Conservation (phyloP, 495 filamentous ascomycete genomes). For the Xanthoparmelia taractica region DNA sequence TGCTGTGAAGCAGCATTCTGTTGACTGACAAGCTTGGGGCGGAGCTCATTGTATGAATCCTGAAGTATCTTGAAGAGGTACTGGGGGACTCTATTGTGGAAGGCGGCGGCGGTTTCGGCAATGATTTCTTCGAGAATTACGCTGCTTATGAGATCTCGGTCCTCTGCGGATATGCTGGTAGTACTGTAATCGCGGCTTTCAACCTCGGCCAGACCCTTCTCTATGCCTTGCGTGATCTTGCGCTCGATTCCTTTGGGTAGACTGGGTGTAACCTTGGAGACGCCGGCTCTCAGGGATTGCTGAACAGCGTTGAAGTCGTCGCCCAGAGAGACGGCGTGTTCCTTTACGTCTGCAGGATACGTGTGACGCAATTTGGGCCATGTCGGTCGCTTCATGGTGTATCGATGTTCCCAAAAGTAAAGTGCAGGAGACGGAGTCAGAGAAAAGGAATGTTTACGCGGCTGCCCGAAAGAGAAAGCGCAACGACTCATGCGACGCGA, state of each 20-base stretch:
- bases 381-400: too few species aligned
- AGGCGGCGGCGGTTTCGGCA: not conserved
- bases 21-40: not conserved
- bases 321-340: not conserved
- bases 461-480: too few species aligned
- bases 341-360: not conserved
- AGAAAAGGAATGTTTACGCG: too few species aligned
- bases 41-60: not conserved
- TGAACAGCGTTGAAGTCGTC: not conserved
- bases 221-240: not conserved
- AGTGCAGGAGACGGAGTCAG: too few species aligned
- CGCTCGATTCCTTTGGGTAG: not conserved
- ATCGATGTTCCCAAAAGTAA: too few species aligned
- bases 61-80: not conserved
- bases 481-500: too few species aligned
- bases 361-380: too few species aligned
- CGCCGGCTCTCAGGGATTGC: too few species aligned
- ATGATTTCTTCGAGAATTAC: not conserved
- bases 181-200: not conserved
- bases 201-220: not conserved
- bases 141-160: not conserved
- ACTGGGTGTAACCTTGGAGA: not conserved
- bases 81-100: not conserved
- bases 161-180: not conserved
- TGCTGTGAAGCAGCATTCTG: not conserved